A percentile compares a stretch with the other conserved stretches of the same genome.
Evolutionary conservation across 352 stramenopile species (phyloP).

Genomic region (Phytopythium helicoides): DNA sequence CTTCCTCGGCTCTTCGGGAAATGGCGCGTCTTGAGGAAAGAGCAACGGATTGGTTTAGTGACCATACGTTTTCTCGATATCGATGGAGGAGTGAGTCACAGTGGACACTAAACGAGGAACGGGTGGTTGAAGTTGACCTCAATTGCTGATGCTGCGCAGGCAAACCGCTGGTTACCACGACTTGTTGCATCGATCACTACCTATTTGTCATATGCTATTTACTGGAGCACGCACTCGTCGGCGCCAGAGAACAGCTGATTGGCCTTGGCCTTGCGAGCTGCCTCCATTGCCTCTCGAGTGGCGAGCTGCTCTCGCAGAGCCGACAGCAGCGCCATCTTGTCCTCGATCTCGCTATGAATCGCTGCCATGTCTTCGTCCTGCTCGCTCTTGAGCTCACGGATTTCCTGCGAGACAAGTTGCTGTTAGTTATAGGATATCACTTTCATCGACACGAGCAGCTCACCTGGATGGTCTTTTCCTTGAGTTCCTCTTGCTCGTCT

Average conservation of each 20-base stretch:
- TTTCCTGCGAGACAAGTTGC: constrained; percentile 43
- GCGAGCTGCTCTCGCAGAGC: constrained; percentile 56
- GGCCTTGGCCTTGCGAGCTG: constrained; percentile 34
- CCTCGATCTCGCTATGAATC: constrained; percentile 47
- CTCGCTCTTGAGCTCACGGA: constrained; percentile 50
- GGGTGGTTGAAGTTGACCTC: too few relatives aligned
- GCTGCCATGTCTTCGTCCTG: constrained; percentile 52
- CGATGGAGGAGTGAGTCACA: too few relatives aligned
- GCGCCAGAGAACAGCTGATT: constrained; percentile 30
- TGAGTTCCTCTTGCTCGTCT: constrained; percentile 60
- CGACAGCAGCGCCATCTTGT: constrained; percentile 43
- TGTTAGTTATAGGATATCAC: too few relatives aligned
- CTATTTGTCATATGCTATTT: background rate
- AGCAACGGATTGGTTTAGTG: too few relatives aligned
- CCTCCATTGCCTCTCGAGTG: constrained; percentile 38
- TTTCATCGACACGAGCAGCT: too few relatives aligned
- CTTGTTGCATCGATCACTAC: too few relatives aligned
- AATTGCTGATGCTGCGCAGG: too few relatives aligned
- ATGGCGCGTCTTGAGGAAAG: too few relatives aligned
- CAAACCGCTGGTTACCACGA: too few relatives aligned
- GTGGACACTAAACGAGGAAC: too few relatives aligned
- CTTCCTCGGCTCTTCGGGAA: too few relatives aligned
- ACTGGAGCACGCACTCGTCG: constrained; percentile 65
- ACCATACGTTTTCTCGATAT: too few relatives aligned
- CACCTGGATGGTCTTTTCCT: constrained; percentile 55